Evolutionary conservation across 108 stramenopile species (phyloP), one percentile per base, ranked within the genome.

Genomic region (Nitzschia sp.): DNA sequence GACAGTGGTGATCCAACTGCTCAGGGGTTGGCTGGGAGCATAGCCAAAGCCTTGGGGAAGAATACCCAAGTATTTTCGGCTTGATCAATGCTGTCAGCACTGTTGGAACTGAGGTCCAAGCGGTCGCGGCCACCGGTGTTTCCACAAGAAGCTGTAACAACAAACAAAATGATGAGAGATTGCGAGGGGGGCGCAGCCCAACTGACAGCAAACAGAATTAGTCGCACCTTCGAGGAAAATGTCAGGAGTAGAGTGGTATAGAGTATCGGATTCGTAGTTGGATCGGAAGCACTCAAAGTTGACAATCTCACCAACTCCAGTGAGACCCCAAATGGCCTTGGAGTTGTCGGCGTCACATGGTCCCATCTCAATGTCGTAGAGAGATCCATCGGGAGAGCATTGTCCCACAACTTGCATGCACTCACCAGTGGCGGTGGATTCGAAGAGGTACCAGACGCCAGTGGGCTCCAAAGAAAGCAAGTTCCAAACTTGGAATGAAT

Each of bases 51-150:
- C 61, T 62, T 62, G 61, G 61, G 61, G 20, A 20, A 62, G 43
- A 62, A 15, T 15, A 62, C 24, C 61, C 61, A 62, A 46, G 10
- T 22, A 19, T 62, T 62, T 24, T 62, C 42, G 20, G 61, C 61
- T 24, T 44, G 41, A 8, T 62, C 61, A 2, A 22, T 44, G 21
- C 61, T 62, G 17, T 62, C 61, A 62, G 61, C 41, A 42, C 61
- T 62, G 61, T 62, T n/a, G 11, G 61, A 62, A 10, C 61, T 62
- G 17, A 62, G 43, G 21, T 62, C 61, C 61, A 62, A 62, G 43
- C 40, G 40, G 8, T 62, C 61, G 3, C 42, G 22, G 7, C 42
- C 43, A 10, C 61, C 61, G n/a, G 8, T 44, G 19, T 24, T 24
- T 8, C 17, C 40, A 42, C 61, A 62, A 17, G 15, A n/a, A 46